These are phyloP conservation scores for Ichthyophthirius multifiliis DNA, from an alignment of 169 alveolate genomes.

Conservation along the genomic window DNA sequence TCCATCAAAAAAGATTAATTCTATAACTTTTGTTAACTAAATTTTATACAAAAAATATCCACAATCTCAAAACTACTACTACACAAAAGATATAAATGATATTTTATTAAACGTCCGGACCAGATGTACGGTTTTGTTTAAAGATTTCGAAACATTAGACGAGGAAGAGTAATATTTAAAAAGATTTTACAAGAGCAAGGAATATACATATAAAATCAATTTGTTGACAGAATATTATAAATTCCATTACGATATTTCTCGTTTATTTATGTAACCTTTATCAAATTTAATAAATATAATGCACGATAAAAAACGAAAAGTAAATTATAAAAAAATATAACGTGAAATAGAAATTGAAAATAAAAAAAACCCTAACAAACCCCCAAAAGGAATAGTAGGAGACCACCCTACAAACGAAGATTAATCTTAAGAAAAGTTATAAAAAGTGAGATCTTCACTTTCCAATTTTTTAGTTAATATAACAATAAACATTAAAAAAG, in stretches of 20 bases:
- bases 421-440: no score
- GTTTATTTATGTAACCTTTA: conserved; percentile 16
- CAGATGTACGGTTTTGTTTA: neutral
- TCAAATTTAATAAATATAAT: conserved; percentile 8
- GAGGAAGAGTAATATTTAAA: conserved; percentile 38
- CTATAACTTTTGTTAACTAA: no score
- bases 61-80: conserved; percentile 30
- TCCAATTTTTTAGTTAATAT: no score
- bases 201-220: conserved; percentile 27
- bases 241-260: conserved; percentile 38
- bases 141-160: conserved; percentile 16
- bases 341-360: conserved; percentile 23
- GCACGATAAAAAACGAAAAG: conserved; percentile 39
- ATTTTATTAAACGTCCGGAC: conserved; percentile 1
- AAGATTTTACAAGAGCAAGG: neutral
- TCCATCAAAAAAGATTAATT: no score
- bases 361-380: conserved; percentile 37
- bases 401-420: conserved; percentile 29
- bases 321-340: conserved; percentile 28
- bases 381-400: conserved; percentile 45
- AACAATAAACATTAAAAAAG: no score
- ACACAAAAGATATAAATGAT: conserved; percentile 25
- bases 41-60: neutral
- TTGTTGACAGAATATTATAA: conserved; percentile 39
- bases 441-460: no score